Conservation (phyloP, 441 rosid genomes). For the Brassica hybrid region DNA sequence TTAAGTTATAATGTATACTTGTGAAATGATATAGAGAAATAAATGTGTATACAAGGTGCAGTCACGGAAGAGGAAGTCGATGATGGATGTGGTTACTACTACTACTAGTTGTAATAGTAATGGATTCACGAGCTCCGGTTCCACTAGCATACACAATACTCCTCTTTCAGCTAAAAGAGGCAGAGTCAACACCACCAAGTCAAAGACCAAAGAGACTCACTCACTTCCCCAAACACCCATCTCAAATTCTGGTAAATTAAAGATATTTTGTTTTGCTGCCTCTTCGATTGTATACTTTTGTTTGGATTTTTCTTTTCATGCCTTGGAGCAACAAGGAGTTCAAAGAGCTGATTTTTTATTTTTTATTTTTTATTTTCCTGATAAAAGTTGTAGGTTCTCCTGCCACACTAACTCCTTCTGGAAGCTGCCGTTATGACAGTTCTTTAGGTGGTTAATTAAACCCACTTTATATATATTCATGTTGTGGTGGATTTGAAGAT, state of each 20-base stretch:
- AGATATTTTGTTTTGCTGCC: neutral
- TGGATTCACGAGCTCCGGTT: conserved; percentile 59
- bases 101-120: conserved; percentile 43
- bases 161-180: conserved; percentile 81
- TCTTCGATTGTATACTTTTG: neutral
- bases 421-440: conserved; percentile 93
- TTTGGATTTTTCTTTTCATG: neutral
- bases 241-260: conserved; percentile 62
- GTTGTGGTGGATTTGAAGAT: conserved; percentile 24
- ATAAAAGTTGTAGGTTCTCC: conserved; percentile 70
- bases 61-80: conserved; percentile 67
- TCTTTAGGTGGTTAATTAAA: conserved; percentile 51
- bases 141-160: conserved; percentile 49
- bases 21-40: too few relatives aligned
- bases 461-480: too few relatives aligned
- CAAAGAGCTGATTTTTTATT: conserved; percentile 21
- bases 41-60: conserved; percentile 25
- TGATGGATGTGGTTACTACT: conserved; percentile 47
- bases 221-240: conserved; percentile 71
- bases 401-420: conserved; percentile 70
- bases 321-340: conserved; percentile 16
- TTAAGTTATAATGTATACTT: too few relatives aligned
- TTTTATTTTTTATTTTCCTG: conserved; percentile 16
- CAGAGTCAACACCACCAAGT: conserved; percentile 55
- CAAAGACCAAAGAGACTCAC: conserved; percentile 64